Base-by-base conservation (phyloP, 441 rosid species). In the Croton setiger region DNA sequence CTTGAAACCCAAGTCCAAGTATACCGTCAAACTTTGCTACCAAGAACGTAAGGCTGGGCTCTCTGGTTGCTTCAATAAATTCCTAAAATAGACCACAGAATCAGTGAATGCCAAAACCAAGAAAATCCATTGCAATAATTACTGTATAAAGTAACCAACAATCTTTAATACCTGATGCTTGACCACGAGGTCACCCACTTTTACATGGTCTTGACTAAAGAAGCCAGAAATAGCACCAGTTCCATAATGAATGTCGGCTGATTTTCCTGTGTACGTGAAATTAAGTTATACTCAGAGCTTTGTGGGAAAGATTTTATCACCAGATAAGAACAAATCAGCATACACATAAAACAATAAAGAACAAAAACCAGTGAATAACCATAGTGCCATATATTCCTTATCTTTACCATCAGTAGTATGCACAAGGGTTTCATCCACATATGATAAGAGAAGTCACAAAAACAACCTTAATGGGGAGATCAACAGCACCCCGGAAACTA, bases 1-100 rank as follows among this genome's bases (percentile, higher is more conserved):
- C 97, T 83, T 87, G 87, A 75, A 89, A 91, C 61, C 93, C 93
- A 69, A 91, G 97, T 60, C 97, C 97, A 70, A 91, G 90, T 36
- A 89, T 81, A 44, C 97, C 97, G 83, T 91, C 97, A 80, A 91
- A 91, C 74, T 89, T 91, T 59, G 88, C 96, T 62, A 79, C 74
- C 81, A 91, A 51, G 73, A 91, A 91, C 3, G 90, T 87, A 67
- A 89, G 36, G 71, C 97, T 72, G 5, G 92, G 96, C 76, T 91
- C 96, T 63, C 65, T 85, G 20, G 96, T 86, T 70, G 97, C 89
- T 81, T 91, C 97, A 57, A 91, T 89, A 74, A 91, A 89, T 77
- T 83, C 93, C 97, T 91, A 72, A 72, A 79, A 39, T 31, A 21
- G 65, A 39, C 48, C 35, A 33, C 8, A 43, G 9, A 20, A 56